Conservation (phyloP, 73 alveolate species). For the Paramecium sexaurelia region DNA sequence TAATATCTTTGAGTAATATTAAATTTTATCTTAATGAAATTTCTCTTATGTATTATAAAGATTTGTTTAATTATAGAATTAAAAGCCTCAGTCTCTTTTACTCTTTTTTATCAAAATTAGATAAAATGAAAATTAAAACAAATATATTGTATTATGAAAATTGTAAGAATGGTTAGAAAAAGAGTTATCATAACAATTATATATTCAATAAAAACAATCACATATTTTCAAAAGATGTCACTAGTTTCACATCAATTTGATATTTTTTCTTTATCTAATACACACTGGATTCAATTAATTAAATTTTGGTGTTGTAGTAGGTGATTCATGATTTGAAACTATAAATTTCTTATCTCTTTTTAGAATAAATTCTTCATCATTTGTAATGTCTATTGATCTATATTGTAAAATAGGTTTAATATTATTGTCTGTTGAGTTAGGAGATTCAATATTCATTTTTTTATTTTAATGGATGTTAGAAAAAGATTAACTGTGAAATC, state of each 20-base stretch:
- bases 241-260: neutral
- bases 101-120: no score
- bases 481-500: neutral
- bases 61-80: neutral
- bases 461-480: neutral
- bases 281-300: neutral
- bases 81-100: no score
- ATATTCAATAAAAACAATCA: neutral
- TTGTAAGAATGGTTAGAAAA: neutral
- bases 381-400: neutral
- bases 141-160: neutral
- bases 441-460: neutral
- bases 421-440: neutral
- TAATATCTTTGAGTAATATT: neutral
- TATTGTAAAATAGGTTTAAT: neutral
- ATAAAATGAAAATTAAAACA: no score
- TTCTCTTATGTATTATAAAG: neutral
- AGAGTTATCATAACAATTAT: neutral
- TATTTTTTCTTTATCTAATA: neutral
- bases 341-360: neutral
- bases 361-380: neutral
- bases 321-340: neutral
- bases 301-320: constrained; percentile 12
- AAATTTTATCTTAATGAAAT: no score
- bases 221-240: neutral